phyloP scores from a whole-genome alignment of 2,329 filamentous ascomycete species.

The Knufia petricola region DNA sequence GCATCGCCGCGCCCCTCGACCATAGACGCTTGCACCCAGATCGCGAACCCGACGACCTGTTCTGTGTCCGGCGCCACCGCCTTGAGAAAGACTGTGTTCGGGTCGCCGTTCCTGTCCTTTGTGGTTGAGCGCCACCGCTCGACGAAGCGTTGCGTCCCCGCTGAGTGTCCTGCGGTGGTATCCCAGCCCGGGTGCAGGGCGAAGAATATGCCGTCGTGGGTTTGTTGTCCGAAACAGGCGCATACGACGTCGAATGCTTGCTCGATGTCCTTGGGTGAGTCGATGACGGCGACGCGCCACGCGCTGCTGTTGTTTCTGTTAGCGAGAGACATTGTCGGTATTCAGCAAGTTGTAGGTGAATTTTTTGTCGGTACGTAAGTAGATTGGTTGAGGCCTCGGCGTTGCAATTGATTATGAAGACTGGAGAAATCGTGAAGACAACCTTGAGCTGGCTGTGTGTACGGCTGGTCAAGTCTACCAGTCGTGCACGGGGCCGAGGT shows the following conservation, averaged over 20 bases:
- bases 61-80: slow-evolving; percentile 31
- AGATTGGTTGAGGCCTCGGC: no score
- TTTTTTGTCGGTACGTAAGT: no score
- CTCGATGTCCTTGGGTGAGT: neutral
- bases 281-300: neutral
- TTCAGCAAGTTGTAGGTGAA: no score
- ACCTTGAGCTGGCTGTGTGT: no score
- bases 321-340: no score
- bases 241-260: neutral
- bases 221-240: slow-evolving; percentile 41
- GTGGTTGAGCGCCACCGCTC: slow-evolving; percentile 33
- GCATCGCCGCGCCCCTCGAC: slow-evolving; percentile 41
- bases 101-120: slow-evolving; percentile 31
- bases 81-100: slow-evolving; percentile 45
- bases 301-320: no score
- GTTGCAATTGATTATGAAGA: no score
- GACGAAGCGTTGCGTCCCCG: slow-evolving; percentile 31
- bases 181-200: slow-evolving; percentile 48
- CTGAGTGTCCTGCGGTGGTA: slow-evolving; percentile 35
- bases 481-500: no score
- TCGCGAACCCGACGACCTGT: slow-evolving; percentile 43
- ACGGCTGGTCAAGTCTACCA: no score
- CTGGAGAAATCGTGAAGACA: no score
- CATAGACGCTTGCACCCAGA: slow-evolving; percentile 46
- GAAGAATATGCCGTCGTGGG: slow-evolving; percentile 43